Base-by-base conservation (phyloP, 495 filamentous ascomycete genomes). In the Aspergillus avenaceus region DNA sequence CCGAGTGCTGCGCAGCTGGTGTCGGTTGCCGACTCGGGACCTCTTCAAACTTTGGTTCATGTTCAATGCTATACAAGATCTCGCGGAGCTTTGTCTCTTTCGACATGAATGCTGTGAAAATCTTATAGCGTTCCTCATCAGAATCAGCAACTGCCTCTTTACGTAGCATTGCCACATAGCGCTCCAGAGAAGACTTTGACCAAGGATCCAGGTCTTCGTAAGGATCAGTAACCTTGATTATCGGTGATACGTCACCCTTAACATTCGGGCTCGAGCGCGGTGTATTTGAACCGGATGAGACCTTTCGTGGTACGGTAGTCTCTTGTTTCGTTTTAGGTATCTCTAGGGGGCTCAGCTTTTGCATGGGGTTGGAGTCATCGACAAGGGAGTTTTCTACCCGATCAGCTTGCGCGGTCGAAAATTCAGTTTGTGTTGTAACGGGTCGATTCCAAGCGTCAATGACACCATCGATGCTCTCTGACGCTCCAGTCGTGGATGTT, bases 81-180 rank as follows among this genome's bases (percentile, higher is more conserved):
- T 77, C 75, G 22, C 77, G 72, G 6, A 80, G 64, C 31, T 77
- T 76, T 8, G 66, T 73, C 53, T 80, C 77, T 47, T 78, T 77
- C 12, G 62, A 65, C 31, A 70, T 70, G 45, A 80, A 80, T 8
- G 70, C 65, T 3, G 69, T 77, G 45, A 80, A 80, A 23, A 79
- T 71, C 45, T 74, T 73, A 47, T 70, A 70, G 25, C 76, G 72
- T 38, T 80, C 76, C 45, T 67, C 61, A 45, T 80, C 74, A 2
- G 69, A 72, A 40, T 75, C 69, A 9, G 73, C 75, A 21, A 71
- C 67, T 18, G 72, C 69, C 54, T 80, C 77, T 53, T 80, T 78
- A 22, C 71, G 74, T 19, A 80, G 54, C 74, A 79, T 79, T 8
- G 74, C 68, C 14, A 77, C 64, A 54, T 73, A 80, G 19, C 77